phyloP scores from a whole-genome alignment of 164 flowering plant species.

The Stephania cephalantha region DNA sequence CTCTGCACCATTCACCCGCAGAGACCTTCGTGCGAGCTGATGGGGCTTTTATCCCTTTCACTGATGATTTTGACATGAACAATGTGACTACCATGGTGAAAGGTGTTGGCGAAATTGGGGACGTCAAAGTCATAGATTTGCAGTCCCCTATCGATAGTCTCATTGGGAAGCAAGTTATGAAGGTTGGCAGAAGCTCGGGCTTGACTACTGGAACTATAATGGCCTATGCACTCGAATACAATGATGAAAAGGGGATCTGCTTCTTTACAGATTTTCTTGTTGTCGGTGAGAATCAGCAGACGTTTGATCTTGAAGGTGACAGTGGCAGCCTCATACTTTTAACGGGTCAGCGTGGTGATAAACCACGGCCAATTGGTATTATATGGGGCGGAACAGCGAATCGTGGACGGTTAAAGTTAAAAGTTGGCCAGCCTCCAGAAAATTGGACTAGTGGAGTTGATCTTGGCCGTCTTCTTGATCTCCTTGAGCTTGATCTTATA shows the following conservation, averaged over 20 bases:
- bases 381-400: slow-evolving; percentile 99
- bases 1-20: slow-evolving; percentile 30
- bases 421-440: slow-evolving; percentile 81
- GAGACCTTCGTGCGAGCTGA: slow-evolving; percentile 96
- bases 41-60: slow-evolving; percentile 90
- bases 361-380: slow-evolving; percentile 82
- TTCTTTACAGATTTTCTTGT: slow-evolving; percentile 92
- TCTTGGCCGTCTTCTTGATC: slow-evolving; percentile 92
- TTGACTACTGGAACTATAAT: slow-evolving; percentile 80
- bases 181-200: slow-evolving; percentile 97
- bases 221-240: slow-evolving; percentile 92
- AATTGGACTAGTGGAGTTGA: slow-evolving; percentile 99
- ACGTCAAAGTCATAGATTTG: slow-evolving; percentile 63
- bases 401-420: slow-evolving; percentile 84
- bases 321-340: slow-evolving; percentile 91
- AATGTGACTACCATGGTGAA: slow-evolving; percentile 61
- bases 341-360: slow-evolving; percentile 55
- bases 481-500: slow-evolving; percentile 82
- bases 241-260: slow-evolving; percentile 92
- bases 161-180: slow-evolving; percentile 77
- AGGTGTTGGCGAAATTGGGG: slow-evolving; percentile 81
- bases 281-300: slow-evolving; percentile 89
- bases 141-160: slow-evolving; percentile 71
- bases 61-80: slow-evolving; percentile 66
- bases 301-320: slow-evolving; percentile 94